A percentile compares a stretch with the other conserved stretches of the same genome.
These are phyloP conservation scores for Lantana camara DNA, from an alignment of 257 asterid genomes.

Conservation along the genomic window DNA sequence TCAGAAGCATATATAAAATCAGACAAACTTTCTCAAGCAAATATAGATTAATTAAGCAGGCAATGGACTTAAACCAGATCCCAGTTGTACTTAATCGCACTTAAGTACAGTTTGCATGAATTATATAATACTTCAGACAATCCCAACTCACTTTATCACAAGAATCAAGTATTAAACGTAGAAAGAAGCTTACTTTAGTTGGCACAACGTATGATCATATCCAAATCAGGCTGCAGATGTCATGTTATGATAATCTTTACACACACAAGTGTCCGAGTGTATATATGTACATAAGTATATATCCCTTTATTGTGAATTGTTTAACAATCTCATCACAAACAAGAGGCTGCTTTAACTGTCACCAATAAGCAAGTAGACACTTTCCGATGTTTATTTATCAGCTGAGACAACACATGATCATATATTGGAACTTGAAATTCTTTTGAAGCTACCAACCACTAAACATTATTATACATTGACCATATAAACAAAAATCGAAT, in stretches of 20 bases:
- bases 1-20: slow-evolving; percentile 29
- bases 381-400: slow-evolving; percentile 39
- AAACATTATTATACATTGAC: background rate
- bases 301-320: background rate
- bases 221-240: slow-evolving; percentile 1
- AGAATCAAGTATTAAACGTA: background rate
- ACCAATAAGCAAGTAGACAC: slow-evolving; percentile 41
- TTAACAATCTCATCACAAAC: background rate
- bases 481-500: too few relatives aligned
- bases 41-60: background rate
- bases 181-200: slow-evolving; percentile 4
- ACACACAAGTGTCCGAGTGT: too few relatives aligned
- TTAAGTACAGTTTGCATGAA: slow-evolving; percentile 10
- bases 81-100: slow-evolving; percentile 44
- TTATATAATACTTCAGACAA: slow-evolving; percentile 14
- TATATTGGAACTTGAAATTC: slow-evolving; percentile 59
- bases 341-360: slow-evolving; percentile 36
- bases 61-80: slow-evolving; percentile 35
- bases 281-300: background rate
- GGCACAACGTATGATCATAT: background rate
- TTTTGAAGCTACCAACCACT: slow-evolving; percentile 15
- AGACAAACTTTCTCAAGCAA: slow-evolving; percentile 18
- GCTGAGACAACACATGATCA: slow-evolving; percentile 38
- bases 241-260: background rate
- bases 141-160: slow-evolving; percentile 8